A percentile compares a stretch with the other conserved stretches of the same genome.
Evolutionary conservation across 2,329 filamentous ascomycete genomes (phyloP).

Genomic region (Ceratocystis harringtonii): DNA sequence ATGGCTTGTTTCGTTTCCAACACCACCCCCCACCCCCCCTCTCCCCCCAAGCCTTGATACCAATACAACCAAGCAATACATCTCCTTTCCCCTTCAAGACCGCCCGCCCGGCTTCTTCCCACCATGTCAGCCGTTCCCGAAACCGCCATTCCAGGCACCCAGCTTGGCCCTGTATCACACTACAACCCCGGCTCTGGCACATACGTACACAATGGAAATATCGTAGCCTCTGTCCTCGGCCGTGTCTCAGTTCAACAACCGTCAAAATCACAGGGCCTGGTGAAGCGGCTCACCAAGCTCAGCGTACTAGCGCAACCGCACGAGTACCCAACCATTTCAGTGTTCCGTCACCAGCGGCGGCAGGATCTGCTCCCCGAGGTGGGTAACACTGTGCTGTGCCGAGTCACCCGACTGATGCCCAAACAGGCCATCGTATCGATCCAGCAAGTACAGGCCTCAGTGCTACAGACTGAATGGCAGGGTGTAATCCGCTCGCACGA

Average conservation of each 20-base stretch:
- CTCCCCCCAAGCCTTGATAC: not conserved
- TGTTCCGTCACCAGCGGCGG: conserved; percentile 35
- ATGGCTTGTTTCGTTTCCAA: not conserved
- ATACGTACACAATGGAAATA: conserved; percentile 58
- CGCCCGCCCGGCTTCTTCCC: no score
- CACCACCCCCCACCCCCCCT: not conserved
- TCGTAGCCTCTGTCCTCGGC: conserved; percentile 74
- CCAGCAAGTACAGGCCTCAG: conserved; percentile 59
- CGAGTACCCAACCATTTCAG: conserved; percentile 39
- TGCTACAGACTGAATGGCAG: conserved; percentile 67
- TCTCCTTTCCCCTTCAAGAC: not conserved
- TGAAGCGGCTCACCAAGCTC: conserved; percentile 46
- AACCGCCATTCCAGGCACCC: conserved; percentile 66
- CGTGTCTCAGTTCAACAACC: conserved; percentile 42
- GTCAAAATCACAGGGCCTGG: conserved; percentile 33
- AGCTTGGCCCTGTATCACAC: conserved; percentile 51
- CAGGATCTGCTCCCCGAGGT: conserved; percentile 70
- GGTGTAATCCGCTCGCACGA: conserved; percentile 79
- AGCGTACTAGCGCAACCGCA: conserved; percentile 29
- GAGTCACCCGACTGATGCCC: conserved; percentile 71
- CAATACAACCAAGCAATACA: no score
- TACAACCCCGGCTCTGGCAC: conserved; percentile 69
- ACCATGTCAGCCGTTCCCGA: conserved; percentile 24
- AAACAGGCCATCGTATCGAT: conserved; percentile 78
- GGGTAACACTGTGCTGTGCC: conserved; percentile 63